phyloP scores from a whole-genome alignment of 1,284 basidiomycete genomes.

The Hymenochaete sp. region DNA sequence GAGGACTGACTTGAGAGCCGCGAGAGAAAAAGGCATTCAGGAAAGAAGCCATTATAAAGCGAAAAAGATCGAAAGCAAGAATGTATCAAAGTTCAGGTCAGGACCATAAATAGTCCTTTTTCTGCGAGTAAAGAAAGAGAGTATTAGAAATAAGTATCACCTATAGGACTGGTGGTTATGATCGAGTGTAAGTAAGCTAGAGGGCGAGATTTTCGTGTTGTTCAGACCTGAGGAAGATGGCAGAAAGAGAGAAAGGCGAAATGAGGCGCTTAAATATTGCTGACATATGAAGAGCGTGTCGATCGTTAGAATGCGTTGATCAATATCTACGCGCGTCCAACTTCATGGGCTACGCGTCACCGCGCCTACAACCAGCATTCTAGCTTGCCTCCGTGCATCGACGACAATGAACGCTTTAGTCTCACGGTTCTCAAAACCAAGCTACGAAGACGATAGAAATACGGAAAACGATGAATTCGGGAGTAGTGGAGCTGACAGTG shows the following conservation, averaged over 20 bases:
- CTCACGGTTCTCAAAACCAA: conserved; percentile 7
- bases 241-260: not conserved
- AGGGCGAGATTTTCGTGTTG: too few species aligned
- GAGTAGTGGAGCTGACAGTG: conserved; percentile 46
- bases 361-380: not conserved
- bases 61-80: too few species aligned
- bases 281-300: not conserved
- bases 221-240: too few species aligned
- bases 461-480: conserved; percentile 27
- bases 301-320: too few species aligned
- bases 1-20: conserved; percentile 6
- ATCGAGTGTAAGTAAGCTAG: not conserved
- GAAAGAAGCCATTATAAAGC: too few species aligned
- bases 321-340: conserved; percentile 10
- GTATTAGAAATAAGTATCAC: too few species aligned
- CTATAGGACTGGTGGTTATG: not conserved
- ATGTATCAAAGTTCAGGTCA: too few species aligned
- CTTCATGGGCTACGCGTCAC: conserved; percentile 11
- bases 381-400: not conserved
- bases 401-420: conserved; percentile 16
- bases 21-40: too few species aligned
- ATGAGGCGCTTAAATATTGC: not conserved
- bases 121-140: too few species aligned
- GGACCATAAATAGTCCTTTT: too few species aligned
- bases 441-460: conserved; percentile 5